Evolutionary conservation across 2,329 filamentous ascomycete genomes (phyloP).

Genomic region (Sporothrix globosa): DNA sequence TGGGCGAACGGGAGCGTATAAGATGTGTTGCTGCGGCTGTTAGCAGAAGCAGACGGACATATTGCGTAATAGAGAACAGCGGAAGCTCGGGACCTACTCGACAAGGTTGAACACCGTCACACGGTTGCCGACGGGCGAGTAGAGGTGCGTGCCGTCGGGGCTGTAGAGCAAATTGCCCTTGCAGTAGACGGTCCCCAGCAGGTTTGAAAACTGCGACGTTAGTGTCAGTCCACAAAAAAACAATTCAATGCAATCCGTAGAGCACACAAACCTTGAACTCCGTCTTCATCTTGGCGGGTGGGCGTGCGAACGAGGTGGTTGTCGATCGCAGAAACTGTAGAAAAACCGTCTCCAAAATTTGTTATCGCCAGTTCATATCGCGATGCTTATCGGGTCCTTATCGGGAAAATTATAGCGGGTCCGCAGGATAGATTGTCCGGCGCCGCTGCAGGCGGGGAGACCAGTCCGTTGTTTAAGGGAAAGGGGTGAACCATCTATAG

Average conservation of each 20-base stretch:
- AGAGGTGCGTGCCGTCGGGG: constrained; percentile 91
- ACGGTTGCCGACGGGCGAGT: constrained; percentile 94
- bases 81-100: constrained; percentile 63
- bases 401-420: constrained; percentile 29
- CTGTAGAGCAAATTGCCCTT: constrained; percentile 97
- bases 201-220: constrained; percentile 81
- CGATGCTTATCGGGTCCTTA: constrained; percentile 27
- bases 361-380: constrained; percentile 32
- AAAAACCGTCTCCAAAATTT: constrained; percentile 34
- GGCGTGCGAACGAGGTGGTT: constrained; percentile 12
- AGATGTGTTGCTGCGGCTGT: constrained; percentile 71
- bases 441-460: constrained; percentile 17
- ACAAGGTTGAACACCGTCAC: constrained; percentile 96
- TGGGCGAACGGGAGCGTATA: constrained; percentile 88
- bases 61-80: not conserved
- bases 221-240: not conserved
- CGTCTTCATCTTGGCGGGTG: constrained; percentile 79
- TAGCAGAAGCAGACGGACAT: not conserved
- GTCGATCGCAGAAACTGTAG: constrained; percentile 24
- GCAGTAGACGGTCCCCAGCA: constrained; percentile 97
- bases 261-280: constrained; percentile 80
- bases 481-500: not conserved
- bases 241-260: not conserved
- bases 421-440: constrained; percentile 29
- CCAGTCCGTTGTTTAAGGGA: not conserved